A percentile compares a stretch with the other conserved stretches of the same genome.
phyloP scores from a whole-genome alignment of 148 eudicot genomes.

The Gaultheria prostrata region DNA sequence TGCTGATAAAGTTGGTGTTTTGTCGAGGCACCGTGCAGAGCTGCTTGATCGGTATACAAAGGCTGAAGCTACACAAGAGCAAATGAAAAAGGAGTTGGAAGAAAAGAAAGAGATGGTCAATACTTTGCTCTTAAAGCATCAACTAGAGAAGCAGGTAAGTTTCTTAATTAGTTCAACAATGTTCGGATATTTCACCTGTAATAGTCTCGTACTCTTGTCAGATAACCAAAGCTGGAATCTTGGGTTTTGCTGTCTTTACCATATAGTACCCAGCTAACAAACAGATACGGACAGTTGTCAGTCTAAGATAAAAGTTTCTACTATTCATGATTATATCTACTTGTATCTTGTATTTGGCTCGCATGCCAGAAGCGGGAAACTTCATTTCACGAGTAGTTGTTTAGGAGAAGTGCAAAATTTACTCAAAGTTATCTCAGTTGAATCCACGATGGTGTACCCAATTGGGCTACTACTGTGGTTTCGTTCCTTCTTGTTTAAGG shows the following conservation, averaged over 20 bases:
- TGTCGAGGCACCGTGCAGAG: conserved; percentile 80
- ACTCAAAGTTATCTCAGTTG: not conserved
- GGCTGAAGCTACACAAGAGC: conserved; percentile 59
- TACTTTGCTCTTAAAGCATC: conserved; percentile 75
- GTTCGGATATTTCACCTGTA: not conserved
- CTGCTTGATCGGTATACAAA: conserved; percentile 72
- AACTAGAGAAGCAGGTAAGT: conserved; percentile 85
- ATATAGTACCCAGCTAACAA: not conserved
- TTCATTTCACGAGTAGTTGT: not conserved
- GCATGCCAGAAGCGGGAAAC: not conserved
- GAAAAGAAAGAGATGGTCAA: conserved; percentile 79
- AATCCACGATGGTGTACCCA: not conserved
- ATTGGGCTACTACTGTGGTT: not conserved
- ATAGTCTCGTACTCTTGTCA: not conserved
- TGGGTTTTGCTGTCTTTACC: not conserved
- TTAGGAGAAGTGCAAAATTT: not conserved
- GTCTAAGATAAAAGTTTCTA: not conserved
- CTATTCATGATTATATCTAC: not conserved
- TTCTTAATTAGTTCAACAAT: not conserved
- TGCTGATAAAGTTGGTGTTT: conserved; percentile 80
- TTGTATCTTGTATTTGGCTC: not conserved
- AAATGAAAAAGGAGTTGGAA: conserved; percentile 70
- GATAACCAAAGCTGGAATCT: not conserved
- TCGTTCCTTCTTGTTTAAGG: not conserved
- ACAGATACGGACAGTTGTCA: not conserved